A percentile compares a stretch with the other conserved stretches of the same genome.
phyloP scores from a whole-genome alignment of 495 filamentous ascomycete species.

The Podospora appendiculata region DNA sequence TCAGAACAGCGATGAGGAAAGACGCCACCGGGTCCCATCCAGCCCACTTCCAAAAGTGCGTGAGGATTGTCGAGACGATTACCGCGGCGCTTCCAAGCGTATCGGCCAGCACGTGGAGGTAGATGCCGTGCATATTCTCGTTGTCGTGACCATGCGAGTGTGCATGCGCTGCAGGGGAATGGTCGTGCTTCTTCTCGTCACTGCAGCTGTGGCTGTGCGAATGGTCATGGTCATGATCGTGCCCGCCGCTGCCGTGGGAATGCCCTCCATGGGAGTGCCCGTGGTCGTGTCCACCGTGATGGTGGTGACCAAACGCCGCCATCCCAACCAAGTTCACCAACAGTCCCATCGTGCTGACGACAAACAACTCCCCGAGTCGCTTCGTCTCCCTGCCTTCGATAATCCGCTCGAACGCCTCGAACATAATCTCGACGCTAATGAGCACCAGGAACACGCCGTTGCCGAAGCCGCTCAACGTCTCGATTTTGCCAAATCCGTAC shows the following conservation, averaged over 20 bases:
- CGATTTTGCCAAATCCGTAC: slow-evolving; percentile 94
- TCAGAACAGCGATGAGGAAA: slow-evolving; percentile 86
- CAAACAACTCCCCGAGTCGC: slow-evolving; percentile 75
- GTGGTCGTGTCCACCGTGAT: slow-evolving; percentile 56
- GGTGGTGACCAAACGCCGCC: slow-evolving; percentile 68
- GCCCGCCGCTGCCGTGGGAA: slow-evolving; percentile 29
- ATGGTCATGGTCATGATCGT: slow-evolving; percentile 36
- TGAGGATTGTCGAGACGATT: slow-evolving; percentile 82
- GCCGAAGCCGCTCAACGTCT: slow-evolving; percentile 91
- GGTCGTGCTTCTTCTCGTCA: slow-evolving; percentile 28
- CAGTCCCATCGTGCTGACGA: slow-evolving; percentile 78
- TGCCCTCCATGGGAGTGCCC: slow-evolving; percentile 24
- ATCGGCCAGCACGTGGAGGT: slow-evolving; percentile 90
- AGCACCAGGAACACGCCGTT: slow-evolving; percentile 96
- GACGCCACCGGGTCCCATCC: slow-evolving; percentile 97
- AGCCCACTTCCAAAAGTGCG: slow-evolving; percentile 78
- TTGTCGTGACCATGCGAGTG: slow-evolving; percentile 64
- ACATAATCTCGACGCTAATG: slow-evolving; percentile 93
- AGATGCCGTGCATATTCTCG: slow-evolving; percentile 99
- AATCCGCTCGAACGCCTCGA: slow-evolving; percentile 84
- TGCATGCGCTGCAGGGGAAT: slow-evolving; percentile 5
- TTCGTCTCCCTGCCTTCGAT: slow-evolving; percentile 74
- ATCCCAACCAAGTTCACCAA: slow-evolving; percentile 89
- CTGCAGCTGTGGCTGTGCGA: slow-evolving; percentile 22
- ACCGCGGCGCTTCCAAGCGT: slow-evolving; percentile 92